Conservation (phyloP, 2,329 filamentous ascomycete species). For the Chaetomium sp. region DNA sequence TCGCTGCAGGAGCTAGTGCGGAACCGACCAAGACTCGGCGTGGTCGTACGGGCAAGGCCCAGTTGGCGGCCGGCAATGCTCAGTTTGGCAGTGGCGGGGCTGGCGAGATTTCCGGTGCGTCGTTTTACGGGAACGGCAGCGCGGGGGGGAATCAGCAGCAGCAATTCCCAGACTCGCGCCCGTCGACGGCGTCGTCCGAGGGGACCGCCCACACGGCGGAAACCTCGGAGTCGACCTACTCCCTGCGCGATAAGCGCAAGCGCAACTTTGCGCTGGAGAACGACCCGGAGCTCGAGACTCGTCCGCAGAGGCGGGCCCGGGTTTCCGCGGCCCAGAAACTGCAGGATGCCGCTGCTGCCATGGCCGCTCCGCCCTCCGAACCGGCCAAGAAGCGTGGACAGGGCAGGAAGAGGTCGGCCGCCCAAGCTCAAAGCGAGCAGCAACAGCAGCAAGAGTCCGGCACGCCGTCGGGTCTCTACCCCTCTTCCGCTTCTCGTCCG, state of each 20-base stretch:
- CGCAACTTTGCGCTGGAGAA: conserved; percentile 47
- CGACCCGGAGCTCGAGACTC: conserved; percentile 34
- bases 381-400: conserved; percentile 23
- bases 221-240: conserved; percentile 45
- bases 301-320: conserved; percentile 28
- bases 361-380: not conserved
- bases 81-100: not conserved
- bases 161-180: conserved; percentile 36
- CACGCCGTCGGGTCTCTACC: not conserved
- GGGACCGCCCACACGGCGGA: conserved; percentile 34
- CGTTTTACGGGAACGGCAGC: conserved; percentile 28
- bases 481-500: not conserved
- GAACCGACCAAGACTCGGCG: conserved; percentile 18
- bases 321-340: conserved; percentile 4
- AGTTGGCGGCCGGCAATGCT: not conserved
- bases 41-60: conserved; percentile 14
- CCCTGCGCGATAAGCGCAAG: conserved; percentile 49
- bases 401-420: conserved; percentile 11
- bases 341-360: conserved; percentile 1
- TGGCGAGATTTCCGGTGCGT: conserved; percentile 22
- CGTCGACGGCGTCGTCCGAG: conserved; percentile 45
- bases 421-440: not conserved
- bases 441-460: not conserved
- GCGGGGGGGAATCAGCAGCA: conserved; percentile 22
- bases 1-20: conserved; percentile 1